These are phyloP conservation scores for Sarocladium strictum DNA, from an alignment of 2,329 filamentous ascomycete genomes.

Conservation along the genomic window DNA sequence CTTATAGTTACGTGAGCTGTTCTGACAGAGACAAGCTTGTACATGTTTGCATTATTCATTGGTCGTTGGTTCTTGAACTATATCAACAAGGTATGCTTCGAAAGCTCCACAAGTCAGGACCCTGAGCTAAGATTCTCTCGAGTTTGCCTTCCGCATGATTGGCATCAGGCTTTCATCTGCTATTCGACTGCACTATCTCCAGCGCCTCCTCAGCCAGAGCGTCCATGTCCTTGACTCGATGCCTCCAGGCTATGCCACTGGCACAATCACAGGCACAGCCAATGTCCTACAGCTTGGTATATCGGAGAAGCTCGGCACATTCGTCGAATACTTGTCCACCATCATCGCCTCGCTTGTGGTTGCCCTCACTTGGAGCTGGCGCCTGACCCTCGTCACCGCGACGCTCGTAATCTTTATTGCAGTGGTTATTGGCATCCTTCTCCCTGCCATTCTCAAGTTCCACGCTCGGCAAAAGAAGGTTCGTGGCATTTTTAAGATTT, in stretches of 20 bases:
- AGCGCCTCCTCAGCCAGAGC: constrained; percentile 57
- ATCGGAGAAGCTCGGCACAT: constrained; percentile 55
- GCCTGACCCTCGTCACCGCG: constrained; percentile 52
- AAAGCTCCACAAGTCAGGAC: neutral
- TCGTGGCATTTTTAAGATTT: neutral
- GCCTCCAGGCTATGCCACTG: constrained; percentile 54
- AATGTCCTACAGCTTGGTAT: constrained; percentile 61
- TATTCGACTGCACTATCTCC: constrained; percentile 59
- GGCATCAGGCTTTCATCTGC: constrained; percentile 56
- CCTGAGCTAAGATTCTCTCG: neutral
- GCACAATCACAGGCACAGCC: constrained; percentile 57
- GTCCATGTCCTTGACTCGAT: constrained; percentile 64
- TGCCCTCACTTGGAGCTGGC: constrained; percentile 53
- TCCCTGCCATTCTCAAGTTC: constrained; percentile 52
- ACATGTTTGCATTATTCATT: constrained; percentile 66
- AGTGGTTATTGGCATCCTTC: constrained; percentile 38
- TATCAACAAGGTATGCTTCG: constrained; percentile 41
- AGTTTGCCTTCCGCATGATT: constrained; percentile 56
- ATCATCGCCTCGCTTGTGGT: constrained; percentile 48
- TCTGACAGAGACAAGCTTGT: constrained; percentile 42
- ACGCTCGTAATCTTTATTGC: constrained; percentile 51
- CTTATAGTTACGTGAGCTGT: neutral
- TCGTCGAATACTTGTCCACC: constrained; percentile 49
- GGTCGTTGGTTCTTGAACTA: constrained; percentile 60
- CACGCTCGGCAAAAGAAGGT: constrained; percentile 38